These are phyloP conservation scores for Linum usitatissimum DNA, from an alignment of 345 rosid species.

Conservation along the genomic window DNA sequence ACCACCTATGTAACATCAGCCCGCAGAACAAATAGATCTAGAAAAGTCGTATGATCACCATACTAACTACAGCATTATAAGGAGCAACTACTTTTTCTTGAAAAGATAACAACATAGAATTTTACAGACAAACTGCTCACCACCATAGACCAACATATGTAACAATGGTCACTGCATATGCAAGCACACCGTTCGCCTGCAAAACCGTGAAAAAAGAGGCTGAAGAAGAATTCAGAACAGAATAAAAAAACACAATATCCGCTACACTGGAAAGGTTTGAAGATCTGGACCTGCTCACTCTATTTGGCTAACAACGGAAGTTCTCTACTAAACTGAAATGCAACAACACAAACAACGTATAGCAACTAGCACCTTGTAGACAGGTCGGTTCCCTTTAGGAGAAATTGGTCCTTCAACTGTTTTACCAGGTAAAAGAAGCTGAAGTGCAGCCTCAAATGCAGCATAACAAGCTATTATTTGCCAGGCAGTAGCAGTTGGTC, in stretches of 20 bases:
- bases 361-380: constrained; percentile 56
- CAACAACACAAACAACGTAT: background rate
- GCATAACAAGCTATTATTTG: constrained; percentile 66
- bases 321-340: too few species aligned
- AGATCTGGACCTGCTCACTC: background rate
- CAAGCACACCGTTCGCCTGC: constrained; percentile 90
- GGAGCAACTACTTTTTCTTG: background rate
- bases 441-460: constrained; percentile 86
- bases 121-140: constrained; percentile 36
- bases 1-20: too few species aligned
- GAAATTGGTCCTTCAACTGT: constrained; percentile 82
- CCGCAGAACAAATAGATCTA: too few species aligned
- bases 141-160: constrained; percentile 91
- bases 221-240: background rate
- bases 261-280: background rate
- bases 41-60: too few species aligned
- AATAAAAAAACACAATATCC: background rate
- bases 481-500: constrained; percentile 61
- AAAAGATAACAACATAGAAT: constrained; percentile 3
- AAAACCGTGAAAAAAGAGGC: constrained; percentile 17
- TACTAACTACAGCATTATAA: background rate
- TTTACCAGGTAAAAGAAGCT: constrained; percentile 84
- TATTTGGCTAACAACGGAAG: background rate
- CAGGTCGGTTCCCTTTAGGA: constrained; percentile 75
- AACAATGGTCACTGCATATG: constrained; percentile 60